Evolutionary conservation across 257 asterid species (phyloP).

Genomic region (Mentha longifolia): DNA sequence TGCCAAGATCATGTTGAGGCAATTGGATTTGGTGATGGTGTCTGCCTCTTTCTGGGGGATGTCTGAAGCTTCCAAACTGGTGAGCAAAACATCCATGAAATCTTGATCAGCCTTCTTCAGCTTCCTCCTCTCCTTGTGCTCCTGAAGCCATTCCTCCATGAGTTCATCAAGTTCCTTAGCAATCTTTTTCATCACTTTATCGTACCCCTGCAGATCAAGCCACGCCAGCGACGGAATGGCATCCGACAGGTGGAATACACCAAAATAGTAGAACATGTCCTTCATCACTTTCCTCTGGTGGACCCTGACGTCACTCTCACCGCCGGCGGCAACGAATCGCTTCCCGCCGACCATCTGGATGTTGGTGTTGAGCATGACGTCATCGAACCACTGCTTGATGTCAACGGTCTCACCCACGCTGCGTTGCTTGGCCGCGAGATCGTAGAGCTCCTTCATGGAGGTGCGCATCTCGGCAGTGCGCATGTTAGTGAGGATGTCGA

Average conservation of each 20-base stretch:
- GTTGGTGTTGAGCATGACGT: no score
- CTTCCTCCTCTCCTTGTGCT: constrained; percentile 17
- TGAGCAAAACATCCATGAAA: constrained; percentile 39
- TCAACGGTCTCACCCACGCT: no score
- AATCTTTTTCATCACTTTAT: constrained; percentile 19
- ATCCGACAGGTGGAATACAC: constrained; percentile 30
- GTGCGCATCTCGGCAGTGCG: background rate
- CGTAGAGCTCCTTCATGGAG: no score
- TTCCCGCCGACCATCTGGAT: constrained; percentile 24
- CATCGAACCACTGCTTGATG: no score
- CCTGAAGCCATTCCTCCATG: constrained; percentile 28
- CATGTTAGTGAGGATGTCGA: constrained; percentile 16
- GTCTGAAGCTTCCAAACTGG: background rate
- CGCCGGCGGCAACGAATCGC: constrained; percentile 9
- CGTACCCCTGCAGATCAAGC: constrained; percentile 35
- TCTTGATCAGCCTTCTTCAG: constrained; percentile 1
- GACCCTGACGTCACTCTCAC: background rate
- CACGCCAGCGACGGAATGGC: constrained; percentile 28
- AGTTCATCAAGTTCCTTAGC: constrained; percentile 29
- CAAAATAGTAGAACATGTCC: constrained; percentile 8
- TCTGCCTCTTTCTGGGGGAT: constrained; percentile 23
- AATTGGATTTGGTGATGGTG: constrained; percentile 33
- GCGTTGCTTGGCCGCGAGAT: no score
- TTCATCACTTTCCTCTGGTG: constrained; percentile 8
- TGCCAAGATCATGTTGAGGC: constrained; percentile 31